Base-by-base conservation (phyloP, 345 rosid species). In the Salix koriyanagi region DNA sequence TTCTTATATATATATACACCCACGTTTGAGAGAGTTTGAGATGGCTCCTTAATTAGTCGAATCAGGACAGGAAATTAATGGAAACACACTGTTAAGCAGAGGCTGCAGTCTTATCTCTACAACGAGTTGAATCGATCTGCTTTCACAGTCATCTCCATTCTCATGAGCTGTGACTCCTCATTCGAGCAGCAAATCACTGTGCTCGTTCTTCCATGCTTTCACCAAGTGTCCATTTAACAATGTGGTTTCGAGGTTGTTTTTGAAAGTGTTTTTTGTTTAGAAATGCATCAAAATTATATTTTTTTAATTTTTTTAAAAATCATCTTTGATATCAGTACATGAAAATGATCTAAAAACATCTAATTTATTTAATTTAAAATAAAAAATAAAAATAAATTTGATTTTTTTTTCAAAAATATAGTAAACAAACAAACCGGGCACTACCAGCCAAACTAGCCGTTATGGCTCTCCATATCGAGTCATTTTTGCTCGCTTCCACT, bases 71-170 rank as follows among this genome's bases (percentile, higher is more conserved):
- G 26, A 65, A 32, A 34, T 48, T 32, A 65, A 44, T 65, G 48
- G 58, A 30, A n/a, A 8, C 2, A 50, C 13, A 56, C 13, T 21
- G 23, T n/a, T n/a, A n/a, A 2, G 26, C 62, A n/a, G 62, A 54
- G 61, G 23, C 62, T 56, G 11, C 1, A n/a, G 14, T 56, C 62
- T 56, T 56, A 56, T 56, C 62, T 56, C 26, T 10, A n/a, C 23
- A 56, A n/a, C 11, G 26, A 56, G 62, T n/a, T n/a, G 62, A 25
- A 56, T 56, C 62, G 23, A 56, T 77, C 72, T 72, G 79, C 71
- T 75, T 76, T 41, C 65, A 60, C 56, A 78, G 60, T 64, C 81
- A 75, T 62, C 80, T 50, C 85, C 84, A 78, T 78, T 77, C 62
- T 8, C 28, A 8, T 21, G 62, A 56, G 26, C 1, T 21, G 5